These are phyloP conservation scores for Termitomyces sp. DNA, from an alignment of 768 basidiomycete genomes.

Conservation along the genomic window DNA sequence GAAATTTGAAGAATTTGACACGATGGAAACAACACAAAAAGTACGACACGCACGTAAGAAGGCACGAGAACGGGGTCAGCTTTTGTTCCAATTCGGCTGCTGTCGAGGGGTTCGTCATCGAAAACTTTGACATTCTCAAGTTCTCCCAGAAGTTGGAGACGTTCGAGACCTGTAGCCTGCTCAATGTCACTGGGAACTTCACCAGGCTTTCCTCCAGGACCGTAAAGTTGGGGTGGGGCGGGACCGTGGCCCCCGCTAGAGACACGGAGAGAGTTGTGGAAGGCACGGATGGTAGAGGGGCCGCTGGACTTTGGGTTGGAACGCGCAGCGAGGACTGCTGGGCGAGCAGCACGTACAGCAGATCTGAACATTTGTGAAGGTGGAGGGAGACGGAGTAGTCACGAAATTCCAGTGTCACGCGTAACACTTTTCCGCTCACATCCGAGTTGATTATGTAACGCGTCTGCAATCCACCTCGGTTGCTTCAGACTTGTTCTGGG, in stretches of 20 bases:
- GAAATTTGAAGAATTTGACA: neutral
- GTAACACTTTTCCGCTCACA: conserved; percentile 23
- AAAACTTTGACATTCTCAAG: conserved; percentile 87
- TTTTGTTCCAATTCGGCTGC: conserved; percentile 83
- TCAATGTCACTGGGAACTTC: conserved; percentile 79
- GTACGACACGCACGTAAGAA: conserved; percentile 60
- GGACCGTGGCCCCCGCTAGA: conserved; percentile 49
- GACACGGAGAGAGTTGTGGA: conserved; percentile 52
- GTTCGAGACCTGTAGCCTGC: conserved; percentile 95
- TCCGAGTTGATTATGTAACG: conserved; percentile 20
- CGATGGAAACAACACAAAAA: neutral
- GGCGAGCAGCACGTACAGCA: conserved; percentile 41
- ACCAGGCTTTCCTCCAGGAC: conserved; percentile 66
- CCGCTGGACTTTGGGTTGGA: conserved; percentile 26
- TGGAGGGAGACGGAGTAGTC: conserved; percentile 18
- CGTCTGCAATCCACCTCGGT: neutral
- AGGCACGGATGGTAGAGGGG: conserved; percentile 37
- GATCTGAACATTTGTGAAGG: conserved; percentile 36
- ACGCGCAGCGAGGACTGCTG: conserved; percentile 34
- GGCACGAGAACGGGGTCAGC: conserved; percentile 83
- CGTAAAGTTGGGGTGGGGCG: conserved; percentile 61
- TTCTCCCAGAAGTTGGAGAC: conserved; percentile 87
- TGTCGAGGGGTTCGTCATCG: conserved; percentile 79
- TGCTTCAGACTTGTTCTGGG: neutral
- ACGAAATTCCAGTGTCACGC: conserved; percentile 16